These are phyloP conservation scores for Calonectria leucothoes DNA, from an alignment of 2,329 filamentous ascomycete species.

Conservation along the genomic window DNA sequence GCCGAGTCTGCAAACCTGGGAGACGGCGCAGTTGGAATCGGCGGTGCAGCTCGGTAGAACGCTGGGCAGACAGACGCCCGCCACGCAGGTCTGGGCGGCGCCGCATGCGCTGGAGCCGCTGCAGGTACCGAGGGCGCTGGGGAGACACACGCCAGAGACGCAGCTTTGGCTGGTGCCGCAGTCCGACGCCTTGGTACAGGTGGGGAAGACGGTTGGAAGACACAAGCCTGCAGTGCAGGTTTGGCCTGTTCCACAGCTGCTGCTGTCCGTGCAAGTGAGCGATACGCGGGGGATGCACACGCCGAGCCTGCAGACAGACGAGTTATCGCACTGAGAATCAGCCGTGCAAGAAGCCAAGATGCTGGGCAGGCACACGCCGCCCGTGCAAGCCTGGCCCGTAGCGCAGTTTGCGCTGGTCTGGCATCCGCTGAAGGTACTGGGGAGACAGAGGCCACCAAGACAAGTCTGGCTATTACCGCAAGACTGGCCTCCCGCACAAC, in stretches of 20 bases:
- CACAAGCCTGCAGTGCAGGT: slow-evolving; percentile 15
- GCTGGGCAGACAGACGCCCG: slow-evolving; percentile 9
- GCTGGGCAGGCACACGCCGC: slow-evolving; percentile 10
- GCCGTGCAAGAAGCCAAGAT: neutral
- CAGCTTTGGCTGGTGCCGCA: slow-evolving; percentile 12
- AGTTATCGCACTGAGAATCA: slow-evolving; percentile 9
- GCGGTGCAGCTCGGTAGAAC: slow-evolving; percentile 2
- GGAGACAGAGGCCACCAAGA: slow-evolving; percentile 13
- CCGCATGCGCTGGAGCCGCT: neutral
- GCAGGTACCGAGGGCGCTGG: slow-evolving; percentile 2
- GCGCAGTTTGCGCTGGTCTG: slow-evolving; percentile 1
- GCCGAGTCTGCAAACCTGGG: slow-evolving; percentile 12
- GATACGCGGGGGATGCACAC: slow-evolving; percentile 9
- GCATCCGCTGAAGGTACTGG: neutral
- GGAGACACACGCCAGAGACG: slow-evolving; percentile 10
- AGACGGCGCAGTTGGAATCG: neutral
- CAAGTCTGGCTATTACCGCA: slow-evolving; percentile 12
- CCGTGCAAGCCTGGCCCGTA: slow-evolving; percentile 5
- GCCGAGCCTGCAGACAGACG: slow-evolving; percentile 15
- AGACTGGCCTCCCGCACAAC: neutral
- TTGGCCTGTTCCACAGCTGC: neutral
- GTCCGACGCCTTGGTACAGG: slow-evolving; percentile 13
- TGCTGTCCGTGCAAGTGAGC: neutral
- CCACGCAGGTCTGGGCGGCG: neutral
- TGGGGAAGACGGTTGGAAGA: slow-evolving; percentile 5